Percentiles rank a stretch among this genome's conserved stretches.
Evolutionary conservation across 176 grass and related monocot species (phyloP).

Genomic region (Musa beccarii): DNA sequence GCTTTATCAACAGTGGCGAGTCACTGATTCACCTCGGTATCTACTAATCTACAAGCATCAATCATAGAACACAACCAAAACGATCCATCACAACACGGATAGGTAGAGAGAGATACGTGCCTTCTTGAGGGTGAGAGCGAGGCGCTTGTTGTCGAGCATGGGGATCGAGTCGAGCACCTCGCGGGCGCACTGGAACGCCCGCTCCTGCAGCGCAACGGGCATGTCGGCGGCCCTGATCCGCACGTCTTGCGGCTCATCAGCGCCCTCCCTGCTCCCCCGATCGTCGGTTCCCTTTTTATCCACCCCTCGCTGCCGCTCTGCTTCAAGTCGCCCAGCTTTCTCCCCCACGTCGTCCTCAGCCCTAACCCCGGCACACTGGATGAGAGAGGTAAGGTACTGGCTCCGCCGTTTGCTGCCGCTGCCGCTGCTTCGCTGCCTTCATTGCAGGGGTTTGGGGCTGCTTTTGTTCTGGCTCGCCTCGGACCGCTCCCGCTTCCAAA

Average conservation of each 20-base stretch:
- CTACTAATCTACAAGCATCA: background rate
- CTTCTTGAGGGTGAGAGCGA: constrained; percentile 84
- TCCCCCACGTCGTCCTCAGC: constrained; percentile 23
- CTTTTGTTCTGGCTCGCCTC: background rate
- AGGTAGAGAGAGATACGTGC: constrained; percentile 5
- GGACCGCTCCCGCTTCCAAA: background rate
- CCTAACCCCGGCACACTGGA: constrained; percentile 39
- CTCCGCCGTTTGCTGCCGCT: constrained; percentile 20
- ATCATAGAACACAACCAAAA: background rate
- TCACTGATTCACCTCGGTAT: no score
- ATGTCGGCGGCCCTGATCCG: constrained; percentile 67
- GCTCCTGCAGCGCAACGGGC: constrained; percentile 55
- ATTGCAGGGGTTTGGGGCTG: background rate
- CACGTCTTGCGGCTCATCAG: constrained; percentile 3
- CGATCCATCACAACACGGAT: background rate
- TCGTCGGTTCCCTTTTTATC: constrained; percentile 24
- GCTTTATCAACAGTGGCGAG: no score
- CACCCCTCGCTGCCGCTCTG: constrained; percentile 14
- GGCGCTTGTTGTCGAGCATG: constrained; percentile 61
- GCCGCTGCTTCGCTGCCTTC: background rate
- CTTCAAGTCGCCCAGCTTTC: constrained; percentile 16
- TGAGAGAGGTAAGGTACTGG: constrained; percentile 42
- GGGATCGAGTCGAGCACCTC: constrained; percentile 76
- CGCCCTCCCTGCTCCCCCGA: no score
- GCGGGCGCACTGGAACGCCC: constrained; percentile 64